Evolutionary conservation across 352 stramenopile species (phyloP).

Genomic region (Globisporangium barbulae): DNA sequence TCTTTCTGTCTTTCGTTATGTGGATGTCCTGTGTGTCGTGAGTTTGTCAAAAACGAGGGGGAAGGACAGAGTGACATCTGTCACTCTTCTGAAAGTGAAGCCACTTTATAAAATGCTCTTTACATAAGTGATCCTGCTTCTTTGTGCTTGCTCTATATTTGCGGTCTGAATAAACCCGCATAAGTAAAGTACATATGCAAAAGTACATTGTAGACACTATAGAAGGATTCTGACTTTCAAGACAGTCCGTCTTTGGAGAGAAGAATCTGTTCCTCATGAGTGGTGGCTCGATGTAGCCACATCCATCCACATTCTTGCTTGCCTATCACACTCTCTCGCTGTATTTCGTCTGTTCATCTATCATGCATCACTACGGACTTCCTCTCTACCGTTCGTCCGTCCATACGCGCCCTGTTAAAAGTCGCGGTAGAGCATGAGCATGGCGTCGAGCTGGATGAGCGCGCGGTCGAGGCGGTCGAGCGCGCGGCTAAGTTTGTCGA

Average conservation of each 20-base stretch:
- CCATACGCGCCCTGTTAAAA: conserved; percentile 44
- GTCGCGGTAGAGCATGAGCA: conserved; percentile 88
- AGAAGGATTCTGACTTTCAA: background rate
- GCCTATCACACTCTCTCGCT: no score
- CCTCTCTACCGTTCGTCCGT: no score
- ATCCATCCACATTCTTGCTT: background rate
- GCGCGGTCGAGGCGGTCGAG: conserved; percentile 82
- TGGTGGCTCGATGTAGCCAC: background rate
- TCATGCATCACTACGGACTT: background rate
- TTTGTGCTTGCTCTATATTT: background rate
- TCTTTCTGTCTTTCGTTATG: background rate
- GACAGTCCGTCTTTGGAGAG: background rate
- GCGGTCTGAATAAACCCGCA: background rate
- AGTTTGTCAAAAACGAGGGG: background rate
- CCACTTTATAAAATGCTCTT: background rate
- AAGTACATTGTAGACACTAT: background rate
- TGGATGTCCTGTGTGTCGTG: background rate
- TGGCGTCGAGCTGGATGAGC: conserved; percentile 79
- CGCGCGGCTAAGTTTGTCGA: conserved; percentile 82
- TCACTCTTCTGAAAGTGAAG: background rate
- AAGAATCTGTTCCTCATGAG: background rate
- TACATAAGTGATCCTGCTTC: background rate
- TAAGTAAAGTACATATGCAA: background rate
- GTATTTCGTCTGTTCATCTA: conserved; percentile 4
- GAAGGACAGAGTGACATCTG: background rate